A percentile compares a stretch with the other conserved stretches of the same genome.
Conservation (phyloP, 148 eudicot species). For the Chenopodium quinoa region DNA sequence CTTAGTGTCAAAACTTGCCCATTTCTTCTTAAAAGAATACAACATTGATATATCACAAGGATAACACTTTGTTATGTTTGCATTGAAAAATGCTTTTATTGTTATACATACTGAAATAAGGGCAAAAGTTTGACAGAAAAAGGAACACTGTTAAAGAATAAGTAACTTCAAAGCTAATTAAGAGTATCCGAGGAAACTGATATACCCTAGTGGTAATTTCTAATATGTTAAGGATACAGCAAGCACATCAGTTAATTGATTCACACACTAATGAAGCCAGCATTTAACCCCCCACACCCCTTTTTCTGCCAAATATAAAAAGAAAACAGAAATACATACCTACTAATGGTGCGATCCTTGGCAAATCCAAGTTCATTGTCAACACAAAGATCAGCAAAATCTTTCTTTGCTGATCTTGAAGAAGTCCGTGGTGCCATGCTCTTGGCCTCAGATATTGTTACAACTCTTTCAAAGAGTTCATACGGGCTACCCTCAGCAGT, state of each 20-base stretch:
- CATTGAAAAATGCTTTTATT: too few relatives aligned
- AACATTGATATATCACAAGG: too few relatives aligned
- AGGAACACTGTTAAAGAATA: too few relatives aligned
- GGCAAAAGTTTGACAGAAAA: too few relatives aligned
- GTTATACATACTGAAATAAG: too few relatives aligned
- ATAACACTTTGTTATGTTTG: too few relatives aligned
- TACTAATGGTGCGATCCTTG: slow-evolving; percentile 90
- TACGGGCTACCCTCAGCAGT: slow-evolving; percentile 83
- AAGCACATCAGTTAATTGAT: neutral
- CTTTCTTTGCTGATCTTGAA: slow-evolving; percentile 72
- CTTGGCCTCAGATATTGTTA: slow-evolving; percentile 81
- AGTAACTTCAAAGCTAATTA: neutral
- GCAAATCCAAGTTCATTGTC: slow-evolving; percentile 93
- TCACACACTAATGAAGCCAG: neutral
- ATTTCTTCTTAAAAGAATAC: too few relatives aligned
- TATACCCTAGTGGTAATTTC: too few relatives aligned
- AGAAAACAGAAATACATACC: slow-evolving; percentile 41
- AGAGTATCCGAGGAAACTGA: neutral
- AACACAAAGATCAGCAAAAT: slow-evolving; percentile 75
- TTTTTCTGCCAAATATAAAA: neutral
- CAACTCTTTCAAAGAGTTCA: slow-evolving; percentile 68
- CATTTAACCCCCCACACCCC: neutral
- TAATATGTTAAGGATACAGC: neutral
- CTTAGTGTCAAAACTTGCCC: too few relatives aligned
- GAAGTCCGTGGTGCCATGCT: slow-evolving; percentile 69